Conservation (phyloP, 192 early-diverging fungal species). For the Irineochytrium annulatum region DNA sequence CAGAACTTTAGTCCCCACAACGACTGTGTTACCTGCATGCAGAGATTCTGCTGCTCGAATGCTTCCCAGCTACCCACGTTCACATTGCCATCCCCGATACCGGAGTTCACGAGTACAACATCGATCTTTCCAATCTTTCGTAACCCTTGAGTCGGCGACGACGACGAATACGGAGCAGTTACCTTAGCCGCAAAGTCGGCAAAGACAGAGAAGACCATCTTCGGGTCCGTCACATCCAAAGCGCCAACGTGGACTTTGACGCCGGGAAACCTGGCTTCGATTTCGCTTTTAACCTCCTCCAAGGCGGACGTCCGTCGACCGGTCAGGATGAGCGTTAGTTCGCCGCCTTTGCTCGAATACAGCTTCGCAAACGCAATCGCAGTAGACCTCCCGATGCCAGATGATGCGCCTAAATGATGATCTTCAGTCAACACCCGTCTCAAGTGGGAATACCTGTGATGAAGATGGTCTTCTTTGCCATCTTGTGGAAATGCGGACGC, state of each 20-base stretch:
- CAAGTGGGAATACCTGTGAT: no score
- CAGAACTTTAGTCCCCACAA: neutral
- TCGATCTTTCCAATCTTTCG: neutral
- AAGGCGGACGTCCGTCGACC: neutral
- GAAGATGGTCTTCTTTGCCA: slow-evolving; percentile 2
- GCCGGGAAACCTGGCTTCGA: neutral
- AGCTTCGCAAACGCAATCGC: neutral
- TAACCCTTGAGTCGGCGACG: no score
- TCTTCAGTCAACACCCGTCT: no score
- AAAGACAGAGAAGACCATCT: neutral
- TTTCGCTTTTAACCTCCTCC: neutral
- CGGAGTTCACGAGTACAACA: slow-evolving; percentile 1
- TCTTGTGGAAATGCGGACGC: neutral
- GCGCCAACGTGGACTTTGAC: neutral
- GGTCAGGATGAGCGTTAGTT: neutral
- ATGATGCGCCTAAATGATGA: no score
- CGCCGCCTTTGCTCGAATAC: neutral
- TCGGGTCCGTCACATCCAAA: neutral
- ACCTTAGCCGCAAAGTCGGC: neutral
- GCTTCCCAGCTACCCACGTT: no score
- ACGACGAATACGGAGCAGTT: no score
- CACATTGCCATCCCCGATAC: neutral
- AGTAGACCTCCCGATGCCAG: neutral
- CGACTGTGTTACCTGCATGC: neutral
- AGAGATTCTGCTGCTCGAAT: neutral